phyloP scores from a whole-genome alignment of 2,329 filamentous ascomycete species.

The Diplodia seriata region DNA sequence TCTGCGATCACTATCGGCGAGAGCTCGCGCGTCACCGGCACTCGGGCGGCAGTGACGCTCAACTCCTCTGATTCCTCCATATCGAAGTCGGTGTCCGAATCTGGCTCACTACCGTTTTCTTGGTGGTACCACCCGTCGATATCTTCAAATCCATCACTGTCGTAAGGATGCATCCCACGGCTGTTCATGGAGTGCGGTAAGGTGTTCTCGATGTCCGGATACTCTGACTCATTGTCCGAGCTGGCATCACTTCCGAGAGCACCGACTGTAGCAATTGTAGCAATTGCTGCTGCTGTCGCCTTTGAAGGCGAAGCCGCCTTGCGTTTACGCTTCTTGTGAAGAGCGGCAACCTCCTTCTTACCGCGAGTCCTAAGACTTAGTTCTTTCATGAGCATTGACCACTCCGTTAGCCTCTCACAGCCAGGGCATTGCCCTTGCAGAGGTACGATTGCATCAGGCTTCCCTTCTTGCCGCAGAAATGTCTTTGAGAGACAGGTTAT shows the following conservation, averaged over 20 bases:
- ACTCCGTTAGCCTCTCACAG: slow-evolving; percentile 69
- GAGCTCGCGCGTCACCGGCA: not conserved
- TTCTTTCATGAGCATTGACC: slow-evolving; percentile 83
- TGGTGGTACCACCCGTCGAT: slow-evolving; percentile 16
- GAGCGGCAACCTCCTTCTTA: slow-evolving; percentile 69
- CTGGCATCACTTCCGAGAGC: not conserved
- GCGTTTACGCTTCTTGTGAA: slow-evolving; percentile 63
- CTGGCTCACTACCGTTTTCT: not conserved
- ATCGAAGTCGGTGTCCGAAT: not conserved
- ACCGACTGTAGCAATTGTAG: not conserved
- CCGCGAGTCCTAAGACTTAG: slow-evolving; percentile 76
- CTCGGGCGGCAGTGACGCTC: not conserved
- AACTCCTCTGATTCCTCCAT: not conserved
- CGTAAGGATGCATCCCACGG: not conserved
- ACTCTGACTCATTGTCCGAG: slow-evolving; percentile 10
- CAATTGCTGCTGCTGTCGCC: slow-evolving; percentile 32
- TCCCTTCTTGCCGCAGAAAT: slow-evolving; percentile 56
- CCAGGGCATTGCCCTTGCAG: slow-evolving; percentile 72
- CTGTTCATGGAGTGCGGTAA: not conserved
- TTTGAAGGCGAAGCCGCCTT: slow-evolving; percentile 38
- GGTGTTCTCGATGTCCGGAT: not conserved
- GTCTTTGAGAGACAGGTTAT: slow-evolving; percentile 61
- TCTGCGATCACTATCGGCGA: slow-evolving; percentile 58
- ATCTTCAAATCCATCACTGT: slow-evolving; percentile 7
- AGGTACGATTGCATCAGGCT: slow-evolving; percentile 65